Evolutionary conservation across 169 alveolate genomes (phyloP), one percentile per base, ranked within the genome.

Genomic region (Cryptosporidium sp.): DNA sequence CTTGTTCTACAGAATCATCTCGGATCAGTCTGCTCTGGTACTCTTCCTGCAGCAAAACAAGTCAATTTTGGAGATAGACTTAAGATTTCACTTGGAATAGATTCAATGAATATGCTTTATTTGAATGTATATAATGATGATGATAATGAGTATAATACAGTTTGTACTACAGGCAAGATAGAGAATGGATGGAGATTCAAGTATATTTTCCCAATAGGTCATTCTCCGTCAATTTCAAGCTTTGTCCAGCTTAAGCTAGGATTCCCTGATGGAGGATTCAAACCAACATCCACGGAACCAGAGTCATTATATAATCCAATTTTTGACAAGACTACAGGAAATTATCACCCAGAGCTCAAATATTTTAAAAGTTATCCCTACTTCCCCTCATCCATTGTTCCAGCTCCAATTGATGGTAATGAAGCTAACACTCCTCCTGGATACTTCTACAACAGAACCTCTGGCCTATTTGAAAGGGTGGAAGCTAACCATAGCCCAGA

Each of bases 1-100:
- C 50, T 65, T n/a, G 71, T 39, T 6, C 21, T 65, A n/a, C 71
- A 65, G 50, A 35, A 29, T 23, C 52, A 35, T 31, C 50, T 14
- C 18, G 71, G 71, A n/a, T 26, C 71, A 18, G 71, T 65, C 45
- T 65, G 71, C 31, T 65, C 71, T 29, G 71, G 71, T 8, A 51
- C 71, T 10, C 50, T 65, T 14, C 71, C 71, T 8, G 50, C 31
- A 29, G 23, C 71, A 2, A 65, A 10, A n/a, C 1, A 29, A 35
- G 21, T 65, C 51, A n/a, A 14, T 26, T 10, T 65, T 65, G 71
- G 71, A 65, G 71, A 65, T 39, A 31, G 18, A 0, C 26, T 65
- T 0, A 65, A 65, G 10, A 33, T 65, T 33, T 65, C 71, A 5
- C 8, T 65, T 7, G 71, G 71, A 37, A n/a, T 65, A 6, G 71